Base-by-base conservation (phyloP, 441 rosid species). In the Iberis amara region DNA sequence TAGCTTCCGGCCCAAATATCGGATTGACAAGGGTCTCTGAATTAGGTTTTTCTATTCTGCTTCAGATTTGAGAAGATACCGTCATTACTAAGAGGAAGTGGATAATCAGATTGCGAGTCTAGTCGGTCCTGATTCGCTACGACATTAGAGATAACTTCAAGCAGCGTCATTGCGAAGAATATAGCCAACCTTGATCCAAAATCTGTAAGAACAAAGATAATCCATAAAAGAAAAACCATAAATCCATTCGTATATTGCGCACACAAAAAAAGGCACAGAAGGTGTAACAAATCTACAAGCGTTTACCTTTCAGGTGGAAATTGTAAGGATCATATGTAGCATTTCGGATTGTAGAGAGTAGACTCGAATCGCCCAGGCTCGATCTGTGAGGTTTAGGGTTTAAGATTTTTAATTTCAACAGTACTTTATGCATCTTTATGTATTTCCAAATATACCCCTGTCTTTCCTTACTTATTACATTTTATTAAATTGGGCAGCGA, bases 131-230 rank as follows among this genome's bases (percentile, higher is more conserved):
- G 61, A 42, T 57, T 74, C 51, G 74, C 67, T 9, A 68, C 49
- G 3, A 86, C 82, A 59, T 79, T 79, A 4, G 83, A 75, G 55
- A 91, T 79, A 60, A 71, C 78, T 55, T 91, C 96, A 57, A 91
- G 86, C 73, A 91, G 71, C 40, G 86, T 83, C 96, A 91, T 91
- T 53, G 59, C 46, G 37, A 30, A 30, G 8, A 41, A 55, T 37
- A 45, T 2, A 26, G 44, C 8, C 26, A 46, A 63, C 37, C 57
- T 55, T 53, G 13, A 38, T 9, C 51, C 36, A 11, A 47, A 52
- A 53, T 70, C 59, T 51, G 59, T 28, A 21, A 40, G 10, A 52
- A 55, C 35, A 45, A 50, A 42, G 37, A 42, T 30, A 48, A 59
- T 47, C 56, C 47, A 52, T 36, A 3, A 59, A 40, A 38, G 1